Conservation (phyloP, 2,329 filamentous ascomycete genomes). For the Stylonectria norvegica region DNA sequence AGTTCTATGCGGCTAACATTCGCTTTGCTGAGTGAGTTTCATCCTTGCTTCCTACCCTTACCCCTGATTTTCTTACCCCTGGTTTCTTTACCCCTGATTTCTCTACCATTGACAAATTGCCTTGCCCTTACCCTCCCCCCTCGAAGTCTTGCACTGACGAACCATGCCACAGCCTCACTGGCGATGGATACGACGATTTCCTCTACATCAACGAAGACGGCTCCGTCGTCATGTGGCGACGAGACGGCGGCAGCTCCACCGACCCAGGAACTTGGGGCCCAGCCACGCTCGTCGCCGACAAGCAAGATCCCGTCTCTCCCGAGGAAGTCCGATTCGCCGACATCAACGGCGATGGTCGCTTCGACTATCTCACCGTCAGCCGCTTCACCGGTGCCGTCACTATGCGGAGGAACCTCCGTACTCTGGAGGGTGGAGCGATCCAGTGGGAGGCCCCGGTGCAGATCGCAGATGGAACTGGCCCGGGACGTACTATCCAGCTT, state of each 20-base stretch:
- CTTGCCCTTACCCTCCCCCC: not conserved
- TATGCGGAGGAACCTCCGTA: not conserved
- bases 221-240: not conserved
- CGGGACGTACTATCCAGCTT: not conserved
- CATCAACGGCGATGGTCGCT: not conserved
- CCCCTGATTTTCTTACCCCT: no score
- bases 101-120: no score
- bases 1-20: conserved; percentile 5
- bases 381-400: not conserved
- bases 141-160: not conserved
- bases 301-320: not conserved
- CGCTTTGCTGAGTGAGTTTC: conserved; percentile 5
- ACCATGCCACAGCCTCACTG: not conserved
- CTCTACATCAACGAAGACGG: conserved; percentile 2
- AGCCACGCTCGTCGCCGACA: not conserved
- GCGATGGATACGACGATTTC: not conserved
- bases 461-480: conserved; percentile 1
- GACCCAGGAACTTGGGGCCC: not conserved
- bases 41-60: no score
- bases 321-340: conserved; percentile 1
- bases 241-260: not conserved
- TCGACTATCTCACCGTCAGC: not conserved
- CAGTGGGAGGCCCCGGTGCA: conserved; percentile 1
- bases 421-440: not conserved
- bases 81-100: no score